These are phyloP conservation scores for Naganishia sp. DNA, from an alignment of 1,284 basidiomycete genomes.

Conservation along the genomic window DNA sequence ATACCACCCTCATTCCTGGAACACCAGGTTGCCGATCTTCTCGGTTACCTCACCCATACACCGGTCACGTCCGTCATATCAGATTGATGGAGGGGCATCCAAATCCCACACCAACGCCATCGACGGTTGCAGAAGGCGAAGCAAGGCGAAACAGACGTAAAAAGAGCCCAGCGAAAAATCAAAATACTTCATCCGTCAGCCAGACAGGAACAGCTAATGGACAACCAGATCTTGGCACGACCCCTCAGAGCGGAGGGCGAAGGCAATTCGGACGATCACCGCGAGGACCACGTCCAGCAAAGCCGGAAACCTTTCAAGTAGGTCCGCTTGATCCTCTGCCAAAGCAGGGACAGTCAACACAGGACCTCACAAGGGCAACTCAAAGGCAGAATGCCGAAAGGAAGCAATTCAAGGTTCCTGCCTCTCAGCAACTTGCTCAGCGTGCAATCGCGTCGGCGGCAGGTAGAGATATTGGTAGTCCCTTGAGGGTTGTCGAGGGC, in stretches of 20 bases:
- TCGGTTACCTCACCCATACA: neutral
- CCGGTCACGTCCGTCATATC: neutral
- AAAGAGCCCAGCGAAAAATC: neutral
- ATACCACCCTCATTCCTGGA: too few species aligned
- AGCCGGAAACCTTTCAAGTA: slow-evolving; percentile 11
- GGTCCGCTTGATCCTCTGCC: slow-evolving; percentile 8
- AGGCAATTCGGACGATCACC: neutral
- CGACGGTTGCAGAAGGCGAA: neutral
- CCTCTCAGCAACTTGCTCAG: neutral
- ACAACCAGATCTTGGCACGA: too few species aligned
- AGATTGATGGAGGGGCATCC: neutral
- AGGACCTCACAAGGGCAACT: neutral
- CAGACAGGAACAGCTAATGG: neutral
- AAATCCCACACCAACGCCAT: neutral
- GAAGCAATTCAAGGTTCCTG: slow-evolving; percentile 5
- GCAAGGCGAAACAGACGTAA: neutral
- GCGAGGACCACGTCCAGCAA: neutral
- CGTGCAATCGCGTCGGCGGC: neutral
- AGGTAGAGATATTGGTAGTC: neutral
- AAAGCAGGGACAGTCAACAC: neutral
- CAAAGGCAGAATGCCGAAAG: neutral
- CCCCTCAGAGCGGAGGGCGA: neutral
- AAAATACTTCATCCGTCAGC: too few species aligned
- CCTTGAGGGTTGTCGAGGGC: neutral
- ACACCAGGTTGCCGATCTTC: too few species aligned